phyloP scores from a whole-genome alignment of 768 basidiomycete genomes.

The Macrolepiota fuliginosa region DNA sequence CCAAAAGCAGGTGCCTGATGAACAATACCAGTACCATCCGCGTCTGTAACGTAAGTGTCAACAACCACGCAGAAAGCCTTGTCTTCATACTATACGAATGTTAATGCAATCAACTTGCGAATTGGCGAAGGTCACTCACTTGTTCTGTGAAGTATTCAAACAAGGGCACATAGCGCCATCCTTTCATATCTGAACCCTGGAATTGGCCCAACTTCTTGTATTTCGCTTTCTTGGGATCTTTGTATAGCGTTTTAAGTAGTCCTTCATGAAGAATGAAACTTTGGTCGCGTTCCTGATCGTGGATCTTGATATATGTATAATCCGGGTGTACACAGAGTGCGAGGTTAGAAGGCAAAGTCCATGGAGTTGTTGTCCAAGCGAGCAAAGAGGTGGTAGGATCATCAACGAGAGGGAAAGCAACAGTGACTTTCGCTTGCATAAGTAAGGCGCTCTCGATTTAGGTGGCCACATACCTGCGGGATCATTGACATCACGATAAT shows the following conservation, averaged over 20 bases:
- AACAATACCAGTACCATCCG: slow-evolving; percentile 96
- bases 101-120: background rate
- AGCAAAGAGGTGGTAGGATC: slow-evolving; percentile 88
- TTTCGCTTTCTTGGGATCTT: slow-evolving; percentile 96
- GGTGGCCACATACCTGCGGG: slow-evolving; percentile 65
- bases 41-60: slow-evolving; percentile 91
- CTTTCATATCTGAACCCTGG: slow-evolving; percentile 91
- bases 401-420: slow-evolving; percentile 90
- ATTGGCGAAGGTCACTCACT: slow-evolving; percentile 37
- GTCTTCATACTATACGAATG: slow-evolving; percentile 72
- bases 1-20: slow-evolving; percentile 99
- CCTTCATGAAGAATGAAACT: slow-evolving; percentile 93
- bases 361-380: slow-evolving; percentile 99
- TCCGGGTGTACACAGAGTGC: slow-evolving; percentile 96
- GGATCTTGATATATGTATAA: slow-evolving; percentile 94
- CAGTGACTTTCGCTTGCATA: slow-evolving; percentile 57
- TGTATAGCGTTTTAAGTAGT: slow-evolving; percentile 85
- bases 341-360: slow-evolving; percentile 96
- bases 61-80: slow-evolving; percentile 85
- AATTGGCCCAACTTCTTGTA: slow-evolving; percentile 89
- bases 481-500: slow-evolving; percentile 92
- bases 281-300: slow-evolving; percentile 80
- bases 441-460: background rate
- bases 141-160: slow-evolving; percentile 97
- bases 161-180: slow-evolving; percentile 91